Base-by-base conservation (phyloP, 1,284 basidiomycete species). In the Cystobasidiaceae sp. region DNA sequence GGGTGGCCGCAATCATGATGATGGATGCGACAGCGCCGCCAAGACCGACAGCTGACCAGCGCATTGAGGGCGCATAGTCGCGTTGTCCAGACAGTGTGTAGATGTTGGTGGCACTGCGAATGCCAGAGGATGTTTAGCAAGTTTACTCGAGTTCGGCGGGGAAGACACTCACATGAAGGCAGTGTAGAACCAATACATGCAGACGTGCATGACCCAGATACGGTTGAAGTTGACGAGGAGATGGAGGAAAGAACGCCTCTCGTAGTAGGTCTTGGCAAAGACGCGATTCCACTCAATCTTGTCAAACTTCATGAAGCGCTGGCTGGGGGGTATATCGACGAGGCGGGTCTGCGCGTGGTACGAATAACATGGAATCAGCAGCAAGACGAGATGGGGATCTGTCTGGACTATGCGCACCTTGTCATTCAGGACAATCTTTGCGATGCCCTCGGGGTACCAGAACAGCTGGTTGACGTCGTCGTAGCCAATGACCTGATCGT, bases 391-490 rank as follows among this genome's bases (percentile, higher is more conserved):
- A 45, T 21, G 27, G 27, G n/a, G 21, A 25, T 6, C 51, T 46
- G 19, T 21, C 51, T 58, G 19, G 9, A 46, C 2, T 7, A 23
- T n/a, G 67, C 79, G 34, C 72, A 88, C 88, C 82, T 92, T 93
- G 81, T 97, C 92, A 23, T 81, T 84, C 43, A 97, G 82, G 13
- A 86, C 83, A 73, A 98, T 97, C 43, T 91, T 83, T 28, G 92
- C 89, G 73, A 99, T 94, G 43, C 96, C 96, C 74, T 99, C 96
- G 4, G 96, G 96, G 77, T 98, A 99, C 94, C 94, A 99, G 79
- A 99, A 99, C 48, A 99, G 81, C 77, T 98, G 94, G 77, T 99
- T 98, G 73, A 98, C 89, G 78, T 98, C 94, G 77, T 99, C 94
- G 76, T 99, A 99, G 11, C 94, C 96, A 75, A 99, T 97, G 74